A percentile compares a stretch with the other conserved stretches of the same genome.
These are phyloP conservation scores for Salix suchowensis DNA, from an alignment of 345 rosid species.

Conservation along the genomic window DNA sequence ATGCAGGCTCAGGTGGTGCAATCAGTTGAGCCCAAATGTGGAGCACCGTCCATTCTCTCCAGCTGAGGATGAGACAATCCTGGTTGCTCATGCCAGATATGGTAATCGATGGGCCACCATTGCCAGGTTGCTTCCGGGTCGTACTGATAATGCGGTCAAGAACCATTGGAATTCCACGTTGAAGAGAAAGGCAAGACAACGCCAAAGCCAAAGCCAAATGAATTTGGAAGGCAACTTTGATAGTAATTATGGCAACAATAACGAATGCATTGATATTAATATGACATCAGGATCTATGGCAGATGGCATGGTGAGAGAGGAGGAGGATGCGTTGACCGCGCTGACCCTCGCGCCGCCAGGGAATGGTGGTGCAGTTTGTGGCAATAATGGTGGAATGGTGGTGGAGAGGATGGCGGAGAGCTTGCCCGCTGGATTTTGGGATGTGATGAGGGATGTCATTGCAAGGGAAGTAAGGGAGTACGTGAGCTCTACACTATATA, in stretches of 20 bases:
- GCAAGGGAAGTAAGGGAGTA: conserved; percentile 65
- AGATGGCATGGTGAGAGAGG: conserved; percentile 8
- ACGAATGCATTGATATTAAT: background rate
- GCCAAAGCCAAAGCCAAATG: conserved; percentile 7
- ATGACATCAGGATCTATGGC: background rate
- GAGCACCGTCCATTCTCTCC: conserved; percentile 57
- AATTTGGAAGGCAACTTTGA: background rate
- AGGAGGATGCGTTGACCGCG: conserved; percentile 56
- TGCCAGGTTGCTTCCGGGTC: conserved; percentile 51
- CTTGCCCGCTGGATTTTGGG: conserved; percentile 56
- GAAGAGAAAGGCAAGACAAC: conserved; percentile 42
- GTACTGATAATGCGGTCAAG: conserved; percentile 62
- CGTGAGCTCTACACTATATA: conserved; percentile 36
- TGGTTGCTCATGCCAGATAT: conserved; percentile 49
- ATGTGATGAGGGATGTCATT: conserved; percentile 57
- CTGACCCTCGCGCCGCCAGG: conserved; percentile 71
- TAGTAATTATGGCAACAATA: background rate
- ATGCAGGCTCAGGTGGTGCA: conserved; percentile 54
- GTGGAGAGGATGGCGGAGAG: conserved; percentile 22
- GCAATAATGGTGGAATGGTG: conserved; percentile 1
- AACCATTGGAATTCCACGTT: conserved; percentile 64
- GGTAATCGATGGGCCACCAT: conserved; percentile 70
- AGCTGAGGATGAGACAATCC: conserved; percentile 48
- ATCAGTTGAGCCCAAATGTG: conserved; percentile 52
- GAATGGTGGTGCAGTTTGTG: conserved; percentile 11